Base-by-base conservation (phyloP, 176 grass and related monocot species). In the Tillandsia leiboldiana region DNA sequence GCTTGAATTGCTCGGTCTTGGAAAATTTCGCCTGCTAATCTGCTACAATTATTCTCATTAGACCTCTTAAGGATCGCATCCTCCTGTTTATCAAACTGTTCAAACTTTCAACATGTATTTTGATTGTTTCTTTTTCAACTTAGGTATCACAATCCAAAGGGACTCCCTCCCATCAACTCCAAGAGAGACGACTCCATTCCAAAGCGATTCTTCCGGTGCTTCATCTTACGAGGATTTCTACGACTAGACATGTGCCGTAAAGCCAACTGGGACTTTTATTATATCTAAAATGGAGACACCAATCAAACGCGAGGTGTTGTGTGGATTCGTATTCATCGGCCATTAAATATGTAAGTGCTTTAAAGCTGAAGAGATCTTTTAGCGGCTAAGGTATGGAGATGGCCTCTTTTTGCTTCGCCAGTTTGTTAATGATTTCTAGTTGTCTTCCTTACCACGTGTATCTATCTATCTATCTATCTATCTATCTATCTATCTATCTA, bases 171-270 rank as follows among this genome's bases (percentile, higher is more conserved):
- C 91, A 69, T 96, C 87, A 51, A 96, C 87, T 42, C 84, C 91
- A 14, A 86, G 87, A 56, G 87, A 96, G 57, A 85, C 79, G 14
- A 99, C 90, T 1, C 90, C 90, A 11, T 99, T 80, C 70, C 90
- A 90, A 80, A 99, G 94, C 64, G 94, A 93, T 72, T 93, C 94
- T n/a, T 99, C 94, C 14, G 80, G 73, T 2, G 74, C 78, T 65
- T 88, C 87, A 53, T 92, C 94, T 48, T 99, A 93, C 0, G 90
- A 99, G 70, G 94, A 99, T 80, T 84, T 99, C 51, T 82, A 93
- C 50, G 94, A 92, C 51, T 90, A 90, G 70, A 65, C 12, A 11
- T 51, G 74, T 28, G 26, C 18, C 29, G 13, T 47, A 33, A 51
- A 56, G 12, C 48, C 51, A 70, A 52, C 51, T 17, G 26, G 48